Evolutionary conservation across 1,284 basidiomycete species (phyloP), one percentile per base, ranked within the genome.

Genomic region (Schizophyllum commune): DNA sequence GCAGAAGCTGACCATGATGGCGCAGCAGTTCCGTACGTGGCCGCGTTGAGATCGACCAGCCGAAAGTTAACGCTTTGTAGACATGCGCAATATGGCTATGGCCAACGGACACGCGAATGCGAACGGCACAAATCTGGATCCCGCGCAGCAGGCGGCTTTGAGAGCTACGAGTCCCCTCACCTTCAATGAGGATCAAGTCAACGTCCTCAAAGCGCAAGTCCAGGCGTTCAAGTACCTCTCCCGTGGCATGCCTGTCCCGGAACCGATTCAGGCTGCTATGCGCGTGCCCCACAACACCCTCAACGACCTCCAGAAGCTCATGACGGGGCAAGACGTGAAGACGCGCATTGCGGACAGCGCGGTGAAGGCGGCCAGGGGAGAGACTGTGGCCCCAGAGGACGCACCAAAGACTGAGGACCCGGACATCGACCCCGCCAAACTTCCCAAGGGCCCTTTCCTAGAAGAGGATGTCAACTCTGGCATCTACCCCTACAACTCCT

Each of bases 401-500:
- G 63, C 20, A 4, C 11, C 69, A 0, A 79, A 83, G 53, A n/a
- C 13, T 20, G 63, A 71, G 2, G 71, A 74, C 3, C 56, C 72
- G 19, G 67, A 74, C 19, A 71, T 80, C 9, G 76, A 82, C 63
- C 72, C 78, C 11, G 71, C 76, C 2, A 83, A 88, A 65, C 71
- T 86, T 62, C 84, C 88, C 27, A 86, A 86, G 65, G 86, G 83
- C 0, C 82, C 84, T 1, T 87, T 86, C 70, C 79, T 92, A 55
- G 93, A 96, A 66, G 89, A 94, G 71, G 87, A 96, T 70, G 77
- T 84, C 56, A 81, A 83, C 63, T 94, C 92, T 2, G 82, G 86
- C 58, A 88, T 98, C 62, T 96, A 97, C 70, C 96, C 96, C 0
- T 98, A 96, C 81, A 98, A 98, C 73, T 89, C 96, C n/a, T 97